Evolutionary conservation across 163 green algal genomes (phyloP), one percentile per base, ranked within the genome.

Genomic region (Coccomyxa subellipsoidea): DNA sequence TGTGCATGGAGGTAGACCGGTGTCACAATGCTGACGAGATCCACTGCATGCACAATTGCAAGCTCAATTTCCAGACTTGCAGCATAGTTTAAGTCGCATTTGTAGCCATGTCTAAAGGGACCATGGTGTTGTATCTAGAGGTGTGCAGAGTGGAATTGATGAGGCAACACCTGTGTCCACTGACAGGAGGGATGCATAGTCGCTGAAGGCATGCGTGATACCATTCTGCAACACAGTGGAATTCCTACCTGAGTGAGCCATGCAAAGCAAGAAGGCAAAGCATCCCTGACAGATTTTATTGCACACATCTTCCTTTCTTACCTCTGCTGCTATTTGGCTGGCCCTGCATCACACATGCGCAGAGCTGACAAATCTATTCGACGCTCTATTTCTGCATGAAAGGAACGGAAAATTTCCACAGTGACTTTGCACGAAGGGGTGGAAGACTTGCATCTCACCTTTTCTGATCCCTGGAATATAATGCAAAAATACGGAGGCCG

Each of bases 11-110:
- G 29, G 38, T 69, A 37, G 21, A 53, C 0, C 21, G 76, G 76
- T 47, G 76, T 59, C 12, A 80, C 76, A n/a, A 80, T 47, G 25
- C 36, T 69, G 23, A 80, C 76, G 38, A 80, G 38, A 53, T 80
- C 76, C 38, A 80, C 76, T 75, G 66, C 66, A 35, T 38, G n/a
- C 66, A 75, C 66, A 35, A 18, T 38, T 15, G 21, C 53, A 69
- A 21, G 53, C 53, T 69, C n/a, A n/a, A n/a, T n/a, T n/a, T n/a
- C n/a, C n/a, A n/a, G n/a, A n/a, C n/a, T n/a, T n/a, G n/a, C n/a
- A n/a, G n/a, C n/a, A n/a, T n/a, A n/a, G n/a, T n/a, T n/a, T n/a
- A n/a, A n/a, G n/a, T n/a, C n/a, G n/a, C n/a, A n/a, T n/a, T n/a
- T n/a, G n/a, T n/a, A n/a, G n/a, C n/a, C n/a, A n/a, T n/a, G n/a